Conservation (phyloP, 2,329 filamentous ascomycete genomes). For the Pochonia chlamydosporia region DNA sequence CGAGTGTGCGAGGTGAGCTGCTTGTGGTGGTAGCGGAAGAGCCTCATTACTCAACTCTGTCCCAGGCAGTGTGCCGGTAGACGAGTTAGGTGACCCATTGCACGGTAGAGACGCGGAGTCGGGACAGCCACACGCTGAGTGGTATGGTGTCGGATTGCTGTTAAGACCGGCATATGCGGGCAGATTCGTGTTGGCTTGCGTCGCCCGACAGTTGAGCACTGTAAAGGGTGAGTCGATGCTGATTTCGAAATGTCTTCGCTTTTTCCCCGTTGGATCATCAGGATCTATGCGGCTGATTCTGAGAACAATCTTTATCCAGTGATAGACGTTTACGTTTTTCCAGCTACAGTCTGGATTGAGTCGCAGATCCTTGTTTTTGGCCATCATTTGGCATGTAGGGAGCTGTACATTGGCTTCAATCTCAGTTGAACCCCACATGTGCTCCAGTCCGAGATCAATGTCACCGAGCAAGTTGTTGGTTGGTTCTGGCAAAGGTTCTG, state of each 20-base stretch:
- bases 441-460: conserved; percentile 62
- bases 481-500: conserved; percentile 41
- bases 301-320: conserved; percentile 98
- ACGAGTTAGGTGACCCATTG: conserved; percentile 64
- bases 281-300: conserved; percentile 80
- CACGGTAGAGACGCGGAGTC: conserved; percentile 45
- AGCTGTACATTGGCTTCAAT: conserved; percentile 93
- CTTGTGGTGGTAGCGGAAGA: conserved; percentile 45
- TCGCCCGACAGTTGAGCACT: conserved; percentile 88
- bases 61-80: conserved; percentile 41
- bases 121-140: conserved; percentile 49
- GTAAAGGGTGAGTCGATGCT: conserved; percentile 95
- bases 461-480: conserved; percentile 75
- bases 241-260: conserved; percentile 88
- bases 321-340: conserved; percentile 87
- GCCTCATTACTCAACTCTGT: conserved; percentile 27
- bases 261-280: conserved; percentile 63
- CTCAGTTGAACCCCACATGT: conserved; percentile 79
- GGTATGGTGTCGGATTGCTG: conserved; percentile 36
- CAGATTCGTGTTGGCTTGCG: conserved; percentile 79
- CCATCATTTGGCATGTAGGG: conserved; percentile 82
- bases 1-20: conserved; percentile 44
- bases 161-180: conserved; percentile 65
- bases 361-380: conserved; percentile 58
- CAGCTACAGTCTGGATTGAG: conserved; percentile 90